These are phyloP conservation scores for Cyclotella distinguenda DNA, from an alignment of 108 stramenopile species.

Conservation along the genomic window DNA sequence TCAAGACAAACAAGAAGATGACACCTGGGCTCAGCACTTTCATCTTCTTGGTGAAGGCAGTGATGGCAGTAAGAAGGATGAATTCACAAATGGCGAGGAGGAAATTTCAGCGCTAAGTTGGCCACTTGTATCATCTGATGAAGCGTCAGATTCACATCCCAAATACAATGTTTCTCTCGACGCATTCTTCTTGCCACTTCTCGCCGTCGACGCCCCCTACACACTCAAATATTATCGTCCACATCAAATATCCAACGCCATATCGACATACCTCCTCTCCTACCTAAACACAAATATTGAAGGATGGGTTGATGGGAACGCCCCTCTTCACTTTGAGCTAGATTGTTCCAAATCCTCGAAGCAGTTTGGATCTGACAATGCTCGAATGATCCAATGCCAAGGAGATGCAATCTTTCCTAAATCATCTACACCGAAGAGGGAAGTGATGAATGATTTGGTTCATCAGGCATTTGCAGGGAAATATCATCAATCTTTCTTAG, in stretches of 20 bases:
- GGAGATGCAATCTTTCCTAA: constrained; percentile 3
- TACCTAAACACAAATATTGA: constrained; percentile 8
- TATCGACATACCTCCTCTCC: neutral
- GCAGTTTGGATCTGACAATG: neutral
- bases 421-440: neutral
- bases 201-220: neutral
- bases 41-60: neutral
- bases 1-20: neutral
- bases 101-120: neutral
- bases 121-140: neutral
- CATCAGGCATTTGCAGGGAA: constrained; percentile 17
- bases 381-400: neutral
- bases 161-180: constrained; percentile 1
- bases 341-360: neutral
- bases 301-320: constrained; percentile 10
- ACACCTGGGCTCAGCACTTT: neutral
- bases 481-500: constrained; percentile 6
- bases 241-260: constrained; percentile 4
- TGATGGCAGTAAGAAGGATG: neutral
- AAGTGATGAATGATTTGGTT: constrained; percentile 16
- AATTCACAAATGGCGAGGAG: neutral
- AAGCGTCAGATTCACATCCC: no score
- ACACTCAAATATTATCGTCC: neutral
- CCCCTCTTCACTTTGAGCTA: constrained; percentile 1
- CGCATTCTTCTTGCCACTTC: constrained; percentile 1